Evolutionary conservation across 2,329 filamentous ascomycete genomes (phyloP), one percentile per base, ranked within the genome.

Genomic region (Endocalyx cinctus): DNA sequence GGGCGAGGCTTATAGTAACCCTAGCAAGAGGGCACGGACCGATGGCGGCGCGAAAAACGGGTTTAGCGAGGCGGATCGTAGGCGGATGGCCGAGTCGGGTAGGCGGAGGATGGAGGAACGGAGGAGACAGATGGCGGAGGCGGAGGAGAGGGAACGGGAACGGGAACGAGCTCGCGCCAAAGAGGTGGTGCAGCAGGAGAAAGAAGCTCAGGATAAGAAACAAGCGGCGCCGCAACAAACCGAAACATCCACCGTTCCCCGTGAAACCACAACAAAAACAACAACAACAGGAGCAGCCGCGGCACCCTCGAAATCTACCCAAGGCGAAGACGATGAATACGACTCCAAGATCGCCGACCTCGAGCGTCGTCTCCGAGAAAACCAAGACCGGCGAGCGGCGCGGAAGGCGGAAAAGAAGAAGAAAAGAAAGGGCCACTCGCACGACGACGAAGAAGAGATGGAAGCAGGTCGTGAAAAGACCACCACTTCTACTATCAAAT

Each of bases 11-110:
- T n/a, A n/a, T n/a, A n/a, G n/a, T n/a, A n/a, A 8, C 8, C 79
- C 80, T 3, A 67, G 79, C 32, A 80, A 77, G 53, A 64, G 76
- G 27, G 65, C 77, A 40, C 20, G 41, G 35, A 27, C 32, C 29
- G 5, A 36, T 31, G 39, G 40, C 38, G 43, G 44, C 30, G 29
- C 34, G 33, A 28, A 37, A 29, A 33, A 35, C 18, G 29, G 27
- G 14, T 45, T 46, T 41, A 44, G 33, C 33, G 45, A 50, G 22
- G 43, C 36, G 6, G 60, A 62, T 37, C 42, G 20, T 8, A 1
- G 43, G 45, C 35, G 39, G 50, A 22, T 54, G 55, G 42, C 39
- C 47, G 11, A 47, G 59, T 8, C 49, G 51, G 15, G 57, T 61
- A 50, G 57, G 54, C 2, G 62, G 55, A 3, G 51, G 51, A 34